Conservation (phyloP, 2,329 filamentous ascomycete species). For the Nemania abortiva region DNA sequence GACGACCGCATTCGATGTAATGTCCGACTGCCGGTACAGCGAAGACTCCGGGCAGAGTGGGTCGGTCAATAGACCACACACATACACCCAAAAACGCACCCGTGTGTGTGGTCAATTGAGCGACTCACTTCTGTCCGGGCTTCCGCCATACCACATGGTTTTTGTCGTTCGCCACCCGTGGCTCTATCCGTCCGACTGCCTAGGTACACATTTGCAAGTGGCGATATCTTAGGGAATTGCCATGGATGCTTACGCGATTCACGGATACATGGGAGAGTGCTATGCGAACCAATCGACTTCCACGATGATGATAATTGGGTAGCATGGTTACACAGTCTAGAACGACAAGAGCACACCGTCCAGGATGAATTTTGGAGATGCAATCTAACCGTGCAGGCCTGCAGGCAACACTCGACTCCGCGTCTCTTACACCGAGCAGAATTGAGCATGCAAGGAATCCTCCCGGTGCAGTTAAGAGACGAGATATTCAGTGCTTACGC, state of each 20-base stretch:
- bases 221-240: slow-evolving; percentile 1
- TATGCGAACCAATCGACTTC: slow-evolving; percentile 3
- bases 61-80: too few relatives aligned
- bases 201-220: neutral
- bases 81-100: too few relatives aligned
- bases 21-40: neutral
- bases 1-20: neutral
- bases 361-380: neutral
- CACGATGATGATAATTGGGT: neutral
- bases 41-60: slow-evolving; percentile 8
- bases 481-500: neutral
- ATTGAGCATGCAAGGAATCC: neutral
- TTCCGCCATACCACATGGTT: neutral
- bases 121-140: too few relatives aligned
- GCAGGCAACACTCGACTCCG: slow-evolving; percentile 2
- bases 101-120: too few relatives aligned
- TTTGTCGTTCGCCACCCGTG: slow-evolving; percentile 14
- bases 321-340: neutral
- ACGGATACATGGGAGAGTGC: neutral
- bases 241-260: slow-evolving; percentile 9
- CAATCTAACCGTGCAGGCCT: neutral
- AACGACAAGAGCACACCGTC: neutral
- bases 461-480: neutral
- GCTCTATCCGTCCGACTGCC: slow-evolving; percentile 22
- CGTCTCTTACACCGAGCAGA: neutral